Evolutionary conservation across 1,284 basidiomycete genomes (phyloP).

Genomic region (Porogramme epimiltina): DNA sequence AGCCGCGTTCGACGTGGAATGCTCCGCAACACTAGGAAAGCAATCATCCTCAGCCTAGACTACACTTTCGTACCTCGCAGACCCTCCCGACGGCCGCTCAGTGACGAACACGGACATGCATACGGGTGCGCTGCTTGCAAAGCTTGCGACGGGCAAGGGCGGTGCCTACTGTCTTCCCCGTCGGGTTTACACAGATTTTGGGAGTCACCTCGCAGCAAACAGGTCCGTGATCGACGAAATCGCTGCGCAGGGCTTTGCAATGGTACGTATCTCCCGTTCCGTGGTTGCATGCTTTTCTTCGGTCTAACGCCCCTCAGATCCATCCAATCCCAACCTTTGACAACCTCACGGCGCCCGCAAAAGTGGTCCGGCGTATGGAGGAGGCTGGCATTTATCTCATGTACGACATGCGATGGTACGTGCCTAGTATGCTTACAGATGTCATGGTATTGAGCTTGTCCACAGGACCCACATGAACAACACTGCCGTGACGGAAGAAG

Average conservation of each 20-base stretch:
- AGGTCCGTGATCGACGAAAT: conserved; percentile 55
- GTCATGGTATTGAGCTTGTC: too few species aligned
- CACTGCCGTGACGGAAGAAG: conserved; percentile 64
- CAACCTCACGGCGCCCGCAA: conserved; percentile 55
- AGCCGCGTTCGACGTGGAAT: conserved; percentile 52
- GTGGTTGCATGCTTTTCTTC: too few species aligned
- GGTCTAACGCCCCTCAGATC: conserved; percentile 47
- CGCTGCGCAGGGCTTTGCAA: too few species aligned
- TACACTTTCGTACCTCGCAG: conserved; percentile 58
- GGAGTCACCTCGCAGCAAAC: conserved; percentile 59
- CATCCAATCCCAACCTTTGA: conserved; percentile 67
- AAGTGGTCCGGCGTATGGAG: conserved; percentile 70
- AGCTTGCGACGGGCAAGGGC: conserved; percentile 48
- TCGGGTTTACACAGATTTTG: conserved; percentile 75
- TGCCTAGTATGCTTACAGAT: conserved; percentile 14
- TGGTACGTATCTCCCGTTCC: conserved; percentile 31
- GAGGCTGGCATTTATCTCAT: conserved; percentile 71
- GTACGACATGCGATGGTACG: conserved; percentile 76
- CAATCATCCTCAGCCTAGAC: conserved; percentile 52
- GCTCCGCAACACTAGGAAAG: conserved; percentile 40
- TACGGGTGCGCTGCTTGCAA: conserved; percentile 67
- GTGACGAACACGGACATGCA: conserved; percentile 73
- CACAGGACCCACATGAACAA: conserved; percentile 62
- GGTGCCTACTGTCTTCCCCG: conserved; percentile 63
- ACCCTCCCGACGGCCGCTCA: conserved; percentile 43